Conservation (phyloP, 352 stramenopile species). For the Hyaloperonospora arabidopsidis region DNA sequence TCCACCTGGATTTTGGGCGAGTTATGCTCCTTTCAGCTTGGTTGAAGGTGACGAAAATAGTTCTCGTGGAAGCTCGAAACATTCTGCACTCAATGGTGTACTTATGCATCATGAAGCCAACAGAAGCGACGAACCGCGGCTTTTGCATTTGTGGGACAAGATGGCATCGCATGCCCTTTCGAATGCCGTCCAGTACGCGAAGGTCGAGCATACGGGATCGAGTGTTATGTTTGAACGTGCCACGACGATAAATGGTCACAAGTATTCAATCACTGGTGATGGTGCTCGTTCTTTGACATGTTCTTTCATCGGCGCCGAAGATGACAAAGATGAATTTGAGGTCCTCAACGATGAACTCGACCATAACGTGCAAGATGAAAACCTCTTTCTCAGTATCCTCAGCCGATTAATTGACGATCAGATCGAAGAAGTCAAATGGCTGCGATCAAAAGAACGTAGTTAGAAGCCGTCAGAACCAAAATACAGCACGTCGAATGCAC, state of each 20-base stretch:
- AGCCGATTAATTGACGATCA: constrained; percentile 59
- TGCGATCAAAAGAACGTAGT: constrained; percentile 21
- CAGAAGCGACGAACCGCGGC: constrained; percentile 4
- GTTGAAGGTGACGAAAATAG: constrained; percentile 52
- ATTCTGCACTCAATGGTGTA: constrained; percentile 5
- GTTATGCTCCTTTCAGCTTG: constrained; percentile 56
- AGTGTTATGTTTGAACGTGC: constrained; percentile 14
- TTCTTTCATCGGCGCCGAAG: constrained; percentile 38
- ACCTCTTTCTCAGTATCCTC: constrained; percentile 63
- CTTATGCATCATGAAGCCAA: constrained; percentile 11
- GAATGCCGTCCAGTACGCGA: constrained; percentile 32
- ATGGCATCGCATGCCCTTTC: constrained; percentile 50
- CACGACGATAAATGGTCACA: constrained; percentile 15
- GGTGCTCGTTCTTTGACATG: constrained; percentile 21
- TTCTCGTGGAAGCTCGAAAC: constrained; percentile 1
- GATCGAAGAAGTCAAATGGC: constrained; percentile 31
- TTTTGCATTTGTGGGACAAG: constrained; percentile 47
- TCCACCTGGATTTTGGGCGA: constrained; percentile 73
- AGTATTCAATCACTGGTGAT: constrained; percentile 14
- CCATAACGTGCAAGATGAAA: constrained; percentile 55
- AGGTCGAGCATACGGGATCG: constrained; percentile 17
- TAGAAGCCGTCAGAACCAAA: constrained; percentile 1
- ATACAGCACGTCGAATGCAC: constrained; percentile 5
- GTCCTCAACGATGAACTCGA: constrained; percentile 56
- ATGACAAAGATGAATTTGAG: constrained; percentile 74